These are phyloP conservation scores for Panicum hallii DNA, from an alignment of 202 grass and related monocot genomes.

Conservation along the genomic window DNA sequence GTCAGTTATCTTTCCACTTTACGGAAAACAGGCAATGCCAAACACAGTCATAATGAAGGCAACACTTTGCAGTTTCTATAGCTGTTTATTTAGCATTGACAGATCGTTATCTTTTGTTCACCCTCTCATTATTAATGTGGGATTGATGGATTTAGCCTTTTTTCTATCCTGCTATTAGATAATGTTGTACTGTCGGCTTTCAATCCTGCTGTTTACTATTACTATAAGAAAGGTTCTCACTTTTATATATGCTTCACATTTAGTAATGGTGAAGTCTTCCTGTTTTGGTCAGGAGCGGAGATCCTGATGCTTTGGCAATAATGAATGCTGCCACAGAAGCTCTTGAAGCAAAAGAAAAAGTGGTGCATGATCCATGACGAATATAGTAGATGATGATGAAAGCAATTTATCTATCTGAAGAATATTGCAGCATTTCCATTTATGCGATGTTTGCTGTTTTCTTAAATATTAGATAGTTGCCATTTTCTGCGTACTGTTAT, in stretches of 20 bases:
- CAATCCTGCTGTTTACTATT: constrained; percentile 36
- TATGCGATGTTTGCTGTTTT: constrained; percentile 20
- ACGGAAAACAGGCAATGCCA: constrained; percentile 6
- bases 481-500: background rate
- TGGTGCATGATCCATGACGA: constrained; percentile 40
- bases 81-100: background rate
- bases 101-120: background rate
- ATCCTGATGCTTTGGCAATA: constrained; percentile 65
- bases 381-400: constrained; percentile 48
- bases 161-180: background rate
- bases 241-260: constrained; percentile 25
- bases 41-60: constrained; percentile 11
- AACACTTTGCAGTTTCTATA: background rate
- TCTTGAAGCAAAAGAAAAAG: constrained; percentile 91
- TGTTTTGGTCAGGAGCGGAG: constrained; percentile 52
- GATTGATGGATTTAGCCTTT: background rate
- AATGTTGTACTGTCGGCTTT: background rate
- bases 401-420: constrained; percentile 16
- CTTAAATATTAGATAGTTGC: background rate
- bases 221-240: constrained; percentile 1
- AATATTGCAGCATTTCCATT: constrained; percentile 1
- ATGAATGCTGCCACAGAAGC: constrained; percentile 75
- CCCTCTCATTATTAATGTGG: background rate
- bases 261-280: constrained; percentile 20
- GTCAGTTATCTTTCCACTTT: background rate